Percentiles rank a stretch among this genome's conserved stretches.
Evolutionary conservation across 495 filamentous ascomycete species (phyloP).

Genomic region (Darksidea phi): DNA sequence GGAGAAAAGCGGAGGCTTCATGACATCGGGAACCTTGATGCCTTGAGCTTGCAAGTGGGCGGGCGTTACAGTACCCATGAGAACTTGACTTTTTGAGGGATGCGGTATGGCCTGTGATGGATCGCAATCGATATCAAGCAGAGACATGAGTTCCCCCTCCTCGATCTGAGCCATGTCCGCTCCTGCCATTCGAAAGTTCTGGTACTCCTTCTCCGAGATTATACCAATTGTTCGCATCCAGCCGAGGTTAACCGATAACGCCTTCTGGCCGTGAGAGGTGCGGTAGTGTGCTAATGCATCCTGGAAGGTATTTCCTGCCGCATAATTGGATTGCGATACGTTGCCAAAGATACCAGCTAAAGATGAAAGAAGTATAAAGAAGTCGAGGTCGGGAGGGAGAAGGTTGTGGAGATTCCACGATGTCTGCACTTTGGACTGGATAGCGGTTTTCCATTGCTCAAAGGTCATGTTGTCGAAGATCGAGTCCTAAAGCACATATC

Average conservation of each 20-base stretch:
- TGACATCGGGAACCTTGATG: background rate
- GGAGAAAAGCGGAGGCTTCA: background rate
- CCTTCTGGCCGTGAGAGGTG: background rate
- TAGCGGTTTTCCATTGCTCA: no score
- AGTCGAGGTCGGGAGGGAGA: background rate
- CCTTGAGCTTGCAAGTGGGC: background rate
- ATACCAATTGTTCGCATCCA: background rate
- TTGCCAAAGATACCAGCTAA: conserved; percentile 8
- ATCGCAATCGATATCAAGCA: background rate
- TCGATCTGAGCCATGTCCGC: background rate
- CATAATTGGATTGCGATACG: conserved; percentile 6
- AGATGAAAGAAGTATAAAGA: conserved; percentile 4
- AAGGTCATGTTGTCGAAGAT: no score
- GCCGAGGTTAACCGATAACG: background rate
- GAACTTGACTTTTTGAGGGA: background rate
- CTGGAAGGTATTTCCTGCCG: conserved; percentile 6
- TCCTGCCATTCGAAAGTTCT: background rate
- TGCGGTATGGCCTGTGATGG: background rate
- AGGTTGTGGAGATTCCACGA: background rate
- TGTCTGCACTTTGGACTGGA: no score
- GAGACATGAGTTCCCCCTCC: background rate
- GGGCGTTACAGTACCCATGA: background rate
- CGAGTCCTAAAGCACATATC: no score
- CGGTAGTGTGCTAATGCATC: conserved; percentile 11
- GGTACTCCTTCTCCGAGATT: background rate